Conservation (phyloP, 108 stramenopile genomes). For the Phaeodactylum tricornutum region DNA sequence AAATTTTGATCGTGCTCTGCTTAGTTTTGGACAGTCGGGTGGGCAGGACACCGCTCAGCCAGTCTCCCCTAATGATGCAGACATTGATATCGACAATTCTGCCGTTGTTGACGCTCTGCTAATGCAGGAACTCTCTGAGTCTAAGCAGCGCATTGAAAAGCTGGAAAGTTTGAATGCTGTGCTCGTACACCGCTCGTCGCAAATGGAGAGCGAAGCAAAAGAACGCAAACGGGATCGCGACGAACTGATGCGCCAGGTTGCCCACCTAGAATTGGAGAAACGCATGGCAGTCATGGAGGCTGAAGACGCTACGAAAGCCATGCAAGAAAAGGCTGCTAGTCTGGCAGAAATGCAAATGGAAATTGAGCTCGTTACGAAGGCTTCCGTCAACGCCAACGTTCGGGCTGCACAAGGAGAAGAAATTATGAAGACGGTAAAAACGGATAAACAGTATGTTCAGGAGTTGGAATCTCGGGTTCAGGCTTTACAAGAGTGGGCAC, state of each 20-base stretch:
- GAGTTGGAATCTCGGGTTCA: conserved; percentile 69
- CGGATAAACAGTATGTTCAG: conserved; percentile 58
- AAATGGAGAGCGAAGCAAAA: conserved; percentile 37
- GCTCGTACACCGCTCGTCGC: conserved; percentile 37
- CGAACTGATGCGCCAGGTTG: conserved; percentile 19
- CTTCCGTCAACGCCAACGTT: conserved; percentile 52
- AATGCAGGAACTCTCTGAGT: conserved; percentile 60
- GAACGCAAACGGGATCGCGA: conserved; percentile 33
- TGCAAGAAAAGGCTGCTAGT: conserved; percentile 56
- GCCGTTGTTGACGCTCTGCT: conserved; percentile 34
- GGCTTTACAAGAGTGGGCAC: conserved; percentile 81
- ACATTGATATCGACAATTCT: too few species aligned
- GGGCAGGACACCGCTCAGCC: conserved; percentile 44
- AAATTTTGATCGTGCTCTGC: conserved; percentile 72
- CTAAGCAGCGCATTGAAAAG: conserved; percentile 54
- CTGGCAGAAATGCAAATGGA: conserved; percentile 83
- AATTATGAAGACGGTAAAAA: conserved; percentile 42
- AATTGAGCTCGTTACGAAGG: conserved; percentile 68
- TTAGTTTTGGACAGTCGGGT: conserved; percentile 52
- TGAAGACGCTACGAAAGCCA: conserved; percentile 49
- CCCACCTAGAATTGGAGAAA: conserved; percentile 62
- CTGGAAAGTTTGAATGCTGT: conserved; percentile 60
- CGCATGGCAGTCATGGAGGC: conserved; percentile 83
- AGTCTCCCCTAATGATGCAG: not conserved
- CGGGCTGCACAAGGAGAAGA: conserved; percentile 65